Conservation (phyloP, 768 basidiomycete genomes). For the Tulasnella sp. region DNA sequence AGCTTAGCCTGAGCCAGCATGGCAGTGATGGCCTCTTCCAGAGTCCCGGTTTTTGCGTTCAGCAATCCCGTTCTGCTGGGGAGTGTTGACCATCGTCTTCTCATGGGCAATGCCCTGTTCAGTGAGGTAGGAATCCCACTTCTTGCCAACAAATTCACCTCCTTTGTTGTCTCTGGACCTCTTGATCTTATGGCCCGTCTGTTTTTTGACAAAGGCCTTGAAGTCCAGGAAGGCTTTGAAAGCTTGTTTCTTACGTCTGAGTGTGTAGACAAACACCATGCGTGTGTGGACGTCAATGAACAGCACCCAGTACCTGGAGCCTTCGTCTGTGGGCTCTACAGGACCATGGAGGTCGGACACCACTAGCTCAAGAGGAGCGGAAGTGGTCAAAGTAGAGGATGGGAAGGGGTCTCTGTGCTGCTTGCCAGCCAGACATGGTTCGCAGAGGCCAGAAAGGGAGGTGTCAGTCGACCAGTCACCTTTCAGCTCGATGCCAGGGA, state of each 20-base stretch:
- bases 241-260: conserved; percentile 9
- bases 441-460: background rate
- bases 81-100: conserved; percentile 10
- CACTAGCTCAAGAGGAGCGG: background rate
- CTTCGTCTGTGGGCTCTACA: background rate
- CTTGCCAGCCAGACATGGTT: conserved; percentile 11
- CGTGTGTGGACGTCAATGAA: conserved; percentile 10
- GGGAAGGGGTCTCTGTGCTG: conserved; percentile 7
- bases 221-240: conserved; percentile 6
- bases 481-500: background rate
- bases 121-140: background rate
- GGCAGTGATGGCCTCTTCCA: background rate
- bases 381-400: background rate
- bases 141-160: conserved; percentile 13
- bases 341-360: conserved; percentile 14
- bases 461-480: too few species aligned
- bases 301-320: conserved; percentile 12
- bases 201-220: conserved; percentile 1
- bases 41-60: conserved; percentile 9
- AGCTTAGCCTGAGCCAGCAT: conserved; percentile 11
- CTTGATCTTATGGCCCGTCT: background rate
- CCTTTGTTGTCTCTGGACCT: conserved; percentile 13
- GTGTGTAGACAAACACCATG: background rate
- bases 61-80: conserved; percentile 15
- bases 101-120: conserved; percentile 11